phyloP scores from a whole-genome alignment of 1,284 basidiomycete genomes.

The Ustilago curta region DNA sequence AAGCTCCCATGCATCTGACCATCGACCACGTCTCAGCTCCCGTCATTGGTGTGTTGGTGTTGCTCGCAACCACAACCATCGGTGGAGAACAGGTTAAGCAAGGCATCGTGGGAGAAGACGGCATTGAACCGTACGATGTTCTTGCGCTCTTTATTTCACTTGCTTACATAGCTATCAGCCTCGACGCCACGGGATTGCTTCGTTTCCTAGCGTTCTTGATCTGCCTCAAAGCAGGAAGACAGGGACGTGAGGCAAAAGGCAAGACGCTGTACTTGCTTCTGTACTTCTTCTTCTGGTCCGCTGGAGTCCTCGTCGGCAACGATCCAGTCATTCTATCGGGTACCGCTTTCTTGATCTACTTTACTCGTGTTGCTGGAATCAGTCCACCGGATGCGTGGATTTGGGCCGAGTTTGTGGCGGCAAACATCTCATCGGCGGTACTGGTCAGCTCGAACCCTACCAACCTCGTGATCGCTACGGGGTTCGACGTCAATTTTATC shows the following conservation, averaged over 20 bases:
- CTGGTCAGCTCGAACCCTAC: slow-evolving; percentile 70
- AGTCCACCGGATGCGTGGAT: slow-evolving; percentile 76
- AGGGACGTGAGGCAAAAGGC: slow-evolving; percentile 52
- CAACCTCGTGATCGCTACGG: slow-evolving; percentile 69
- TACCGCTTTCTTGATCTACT: slow-evolving; percentile 87
- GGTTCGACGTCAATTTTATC: slow-evolving; percentile 63
- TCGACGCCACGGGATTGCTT: slow-evolving; percentile 89
- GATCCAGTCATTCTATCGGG: slow-evolving; percentile 73
- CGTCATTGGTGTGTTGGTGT: slow-evolving; percentile 80
- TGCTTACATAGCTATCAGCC: slow-evolving; percentile 91
- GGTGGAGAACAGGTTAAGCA: slow-evolving; percentile 76
- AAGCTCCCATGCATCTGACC: slow-evolving; percentile 26
- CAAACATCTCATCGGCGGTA: slow-evolving; percentile 78
- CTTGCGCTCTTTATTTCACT: slow-evolving; percentile 90
- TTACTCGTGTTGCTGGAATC: slow-evolving; percentile 79
- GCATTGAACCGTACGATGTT: slow-evolving; percentile 90
- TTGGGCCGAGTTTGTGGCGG: slow-evolving; percentile 78
- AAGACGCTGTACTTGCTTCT: slow-evolving; percentile 81
- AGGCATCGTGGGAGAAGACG: slow-evolving; percentile 79
- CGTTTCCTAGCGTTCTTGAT: slow-evolving; percentile 77
- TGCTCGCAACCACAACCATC: slow-evolving; percentile 82
- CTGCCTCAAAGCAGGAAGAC: slow-evolving; percentile 50
- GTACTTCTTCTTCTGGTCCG: slow-evolving; percentile 81
- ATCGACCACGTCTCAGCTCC: slow-evolving; percentile 72
- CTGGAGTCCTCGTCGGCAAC: slow-evolving; percentile 87